phyloP scores from a whole-genome alignment of 1,284 basidiomycete species.

The Nidula niveotomentosa region DNA sequence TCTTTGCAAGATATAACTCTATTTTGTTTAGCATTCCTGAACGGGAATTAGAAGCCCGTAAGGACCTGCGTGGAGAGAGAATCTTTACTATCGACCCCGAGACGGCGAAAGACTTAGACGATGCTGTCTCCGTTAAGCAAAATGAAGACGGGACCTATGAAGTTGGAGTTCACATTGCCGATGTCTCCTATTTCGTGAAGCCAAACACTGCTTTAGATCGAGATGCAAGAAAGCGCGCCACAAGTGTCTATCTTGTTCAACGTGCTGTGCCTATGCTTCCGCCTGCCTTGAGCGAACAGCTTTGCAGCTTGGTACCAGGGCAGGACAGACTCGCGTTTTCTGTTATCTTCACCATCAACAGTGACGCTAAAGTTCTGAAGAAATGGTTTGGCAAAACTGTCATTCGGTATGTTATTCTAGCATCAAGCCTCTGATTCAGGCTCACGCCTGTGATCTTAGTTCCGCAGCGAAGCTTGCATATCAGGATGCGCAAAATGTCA shows the following conservation, averaged over 20 bases:
- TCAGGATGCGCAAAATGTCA: slow-evolving; percentile 75
- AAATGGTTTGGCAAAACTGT: slow-evolving; percentile 95
- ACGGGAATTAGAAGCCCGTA: slow-evolving; percentile 83
- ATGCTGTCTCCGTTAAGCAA: slow-evolving; percentile 86
- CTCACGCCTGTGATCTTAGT: slow-evolving; percentile 33
- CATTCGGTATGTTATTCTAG: slow-evolving; percentile 64
- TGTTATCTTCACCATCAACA: slow-evolving; percentile 83
- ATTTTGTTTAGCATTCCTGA: slow-evolving; percentile 75
- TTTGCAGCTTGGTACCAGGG: slow-evolving; percentile 89
- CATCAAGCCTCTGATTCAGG: too few species aligned
- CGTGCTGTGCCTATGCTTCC: slow-evolving; percentile 97
- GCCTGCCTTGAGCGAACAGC: slow-evolving; percentile 85
- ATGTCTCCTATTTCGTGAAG: slow-evolving; percentile 96
- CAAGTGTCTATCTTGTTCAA: slow-evolving; percentile 96
- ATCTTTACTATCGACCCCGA: slow-evolving; percentile 95
- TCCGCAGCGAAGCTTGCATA: slow-evolving; percentile 90
- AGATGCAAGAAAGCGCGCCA: slow-evolving; percentile 96
- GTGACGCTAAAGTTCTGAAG: slow-evolving; percentile 80
- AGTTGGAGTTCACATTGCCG: slow-evolving; percentile 93
- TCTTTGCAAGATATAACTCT: slow-evolving; percentile 7
- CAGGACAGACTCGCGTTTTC: slow-evolving; percentile 91
- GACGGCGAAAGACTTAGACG: slow-evolving; percentile 90
- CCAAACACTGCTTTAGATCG: slow-evolving; percentile 96
- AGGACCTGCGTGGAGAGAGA: slow-evolving; percentile 83
- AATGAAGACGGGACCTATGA: slow-evolving; percentile 92